phyloP scores from a whole-genome alignment of 768 basidiomycete species.

The Tylopilus cervinicoccineus region DNA sequence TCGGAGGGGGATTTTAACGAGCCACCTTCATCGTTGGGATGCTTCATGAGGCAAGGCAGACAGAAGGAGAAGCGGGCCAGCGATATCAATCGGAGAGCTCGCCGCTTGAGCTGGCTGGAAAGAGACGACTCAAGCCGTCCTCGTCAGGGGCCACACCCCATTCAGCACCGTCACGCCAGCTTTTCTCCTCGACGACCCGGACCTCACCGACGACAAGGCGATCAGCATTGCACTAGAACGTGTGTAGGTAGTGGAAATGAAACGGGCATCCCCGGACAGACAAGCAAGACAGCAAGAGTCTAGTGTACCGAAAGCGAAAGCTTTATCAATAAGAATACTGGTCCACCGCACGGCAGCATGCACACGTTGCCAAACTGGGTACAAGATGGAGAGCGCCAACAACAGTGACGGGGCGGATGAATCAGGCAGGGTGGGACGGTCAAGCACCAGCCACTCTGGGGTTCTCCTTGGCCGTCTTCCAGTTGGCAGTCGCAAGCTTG shows the following conservation, averaged over 20 bases:
- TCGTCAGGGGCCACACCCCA: conserved; percentile 19
- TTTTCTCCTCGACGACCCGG: background rate
- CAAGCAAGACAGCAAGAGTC: conserved; percentile 9
- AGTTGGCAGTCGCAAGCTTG: conserved; percentile 71
- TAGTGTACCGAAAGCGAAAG: conserved; percentile 20
- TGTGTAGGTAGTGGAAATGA: conserved; percentile 6
- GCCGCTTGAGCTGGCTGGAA: conserved; percentile 26
- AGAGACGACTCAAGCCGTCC: conserved; percentile 12
- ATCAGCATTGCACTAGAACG: conserved; percentile 8
- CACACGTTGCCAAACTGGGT: conserved; percentile 17
- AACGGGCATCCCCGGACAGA: conserved; percentile 2
- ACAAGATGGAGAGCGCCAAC: conserved; percentile 10
- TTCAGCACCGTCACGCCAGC: conserved; percentile 9
- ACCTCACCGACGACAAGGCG: background rate
- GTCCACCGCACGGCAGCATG: conserved; percentile 8
- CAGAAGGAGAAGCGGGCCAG: conserved; percentile 12
- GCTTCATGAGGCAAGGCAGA: conserved; percentile 36
- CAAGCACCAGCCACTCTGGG: conserved; percentile 37
- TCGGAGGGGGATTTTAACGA: conserved; percentile 17
- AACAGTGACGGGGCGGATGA: conserved; percentile 2
- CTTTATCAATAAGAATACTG: conserved; percentile 34
- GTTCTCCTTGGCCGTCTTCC: conserved; percentile 73
- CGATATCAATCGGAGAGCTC: background rate
- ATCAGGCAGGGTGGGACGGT: conserved; percentile 11
- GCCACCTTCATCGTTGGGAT: conserved; percentile 47